Evolutionary conservation across 495 filamentous ascomycete genomes (phyloP).

Genomic region (Penicillium herquei): DNA sequence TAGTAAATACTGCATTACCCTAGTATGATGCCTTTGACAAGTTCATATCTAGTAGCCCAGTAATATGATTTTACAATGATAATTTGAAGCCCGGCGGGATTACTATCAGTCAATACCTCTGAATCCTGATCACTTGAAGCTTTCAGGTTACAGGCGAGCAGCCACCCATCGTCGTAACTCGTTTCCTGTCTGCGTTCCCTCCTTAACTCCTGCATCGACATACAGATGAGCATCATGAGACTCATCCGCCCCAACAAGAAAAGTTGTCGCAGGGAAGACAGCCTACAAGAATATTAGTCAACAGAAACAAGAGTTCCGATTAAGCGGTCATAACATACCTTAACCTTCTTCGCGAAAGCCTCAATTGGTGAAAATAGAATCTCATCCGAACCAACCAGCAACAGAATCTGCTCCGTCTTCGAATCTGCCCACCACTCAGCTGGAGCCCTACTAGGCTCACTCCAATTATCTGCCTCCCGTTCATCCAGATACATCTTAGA

Average conservation of each 20-base stretch:
- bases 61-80: too few relatives aligned
- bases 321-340: conserved; percentile 22
- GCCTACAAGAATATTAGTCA: conserved; percentile 18
- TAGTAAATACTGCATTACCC: too few relatives aligned
- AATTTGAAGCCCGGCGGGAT: too few relatives aligned
- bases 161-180: conserved; percentile 33
- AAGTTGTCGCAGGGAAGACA: conserved; percentile 31
- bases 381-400: conserved; percentile 57
- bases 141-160: conserved; percentile 22
- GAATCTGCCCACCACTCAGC: conserved; percentile 54
- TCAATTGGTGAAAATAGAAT: conserved; percentile 56
- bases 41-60: too few relatives aligned
- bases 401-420: conserved; percentile 46
- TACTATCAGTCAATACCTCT: too few relatives aligned
- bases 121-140: too few relatives aligned
- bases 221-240: conserved; percentile 36
- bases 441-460: conserved; percentile 49
- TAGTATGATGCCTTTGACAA: too few relatives aligned
- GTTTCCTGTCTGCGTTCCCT: conserved; percentile 25
- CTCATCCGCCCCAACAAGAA: conserved; percentile 33
- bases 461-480: conserved; percentile 51
- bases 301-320: background rate
- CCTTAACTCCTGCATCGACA: conserved; percentile 14
- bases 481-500: conserved; percentile 43
- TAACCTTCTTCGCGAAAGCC: conserved; percentile 45